Conservation (phyloP, 2,329 filamentous ascomycete genomes). For the Leptodontidium sp. region DNA sequence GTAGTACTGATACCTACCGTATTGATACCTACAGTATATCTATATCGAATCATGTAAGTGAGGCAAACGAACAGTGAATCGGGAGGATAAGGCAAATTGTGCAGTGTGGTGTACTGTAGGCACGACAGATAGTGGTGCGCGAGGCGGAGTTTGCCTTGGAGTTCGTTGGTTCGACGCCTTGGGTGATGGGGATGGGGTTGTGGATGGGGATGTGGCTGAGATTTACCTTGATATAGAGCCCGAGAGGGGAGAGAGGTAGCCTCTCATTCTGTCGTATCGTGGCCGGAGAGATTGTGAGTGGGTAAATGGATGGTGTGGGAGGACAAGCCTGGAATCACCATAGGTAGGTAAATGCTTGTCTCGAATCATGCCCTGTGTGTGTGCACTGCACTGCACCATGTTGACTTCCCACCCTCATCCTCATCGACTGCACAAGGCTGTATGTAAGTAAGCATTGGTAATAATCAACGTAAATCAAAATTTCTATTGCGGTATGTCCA, state of each 20-base stretch:
- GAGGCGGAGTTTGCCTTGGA: too few relatives aligned
- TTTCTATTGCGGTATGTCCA: not conserved
- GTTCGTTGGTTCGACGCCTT: too few relatives aligned
- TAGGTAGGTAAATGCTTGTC: too few relatives aligned
- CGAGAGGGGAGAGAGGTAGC: not conserved
- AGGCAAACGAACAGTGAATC: not conserved
- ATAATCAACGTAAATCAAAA: not conserved
- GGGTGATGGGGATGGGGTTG: not conserved
- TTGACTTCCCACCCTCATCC: not conserved
- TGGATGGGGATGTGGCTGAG: not conserved
- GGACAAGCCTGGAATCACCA: not conserved
- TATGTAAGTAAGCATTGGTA: not conserved
- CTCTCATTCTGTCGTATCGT: constrained; percentile 3
- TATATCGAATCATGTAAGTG: not conserved
- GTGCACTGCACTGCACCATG: too few relatives aligned
- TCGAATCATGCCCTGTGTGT: too few relatives aligned
- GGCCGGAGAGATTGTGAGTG: not conserved
- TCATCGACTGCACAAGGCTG: not conserved
- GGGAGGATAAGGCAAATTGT: not conserved
- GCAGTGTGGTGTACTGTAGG: not conserved
- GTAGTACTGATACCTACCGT: too few relatives aligned
- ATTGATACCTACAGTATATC: too few relatives aligned
- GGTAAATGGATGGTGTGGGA: not conserved
- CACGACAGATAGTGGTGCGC: not conserved
- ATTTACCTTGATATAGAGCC: not conserved